Evolutionary conservation across 306 rosid genomes (phyloP).

Genomic region (Quercus variabilis): DNA sequence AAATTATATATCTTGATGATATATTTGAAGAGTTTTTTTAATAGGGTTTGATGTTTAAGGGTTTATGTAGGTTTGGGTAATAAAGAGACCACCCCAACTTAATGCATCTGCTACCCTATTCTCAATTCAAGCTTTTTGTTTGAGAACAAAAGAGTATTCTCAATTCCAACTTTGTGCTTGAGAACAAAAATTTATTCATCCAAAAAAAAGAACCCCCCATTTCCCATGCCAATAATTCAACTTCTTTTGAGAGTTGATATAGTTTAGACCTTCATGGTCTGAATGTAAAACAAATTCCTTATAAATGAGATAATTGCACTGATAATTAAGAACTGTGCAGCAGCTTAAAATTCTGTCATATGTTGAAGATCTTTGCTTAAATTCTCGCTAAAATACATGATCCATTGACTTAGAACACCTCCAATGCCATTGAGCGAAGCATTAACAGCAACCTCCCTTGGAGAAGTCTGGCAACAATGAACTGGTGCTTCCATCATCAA

Average conservation of each 20-base stretch:
- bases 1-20: too few relatives aligned
- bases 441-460: neutral
- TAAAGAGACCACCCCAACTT: neutral
- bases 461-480: neutral
- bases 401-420: neutral
- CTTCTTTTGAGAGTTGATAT: neutral
- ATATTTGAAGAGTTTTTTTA: too few relatives aligned
- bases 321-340: neutral
- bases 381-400: neutral
- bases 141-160: neutral
- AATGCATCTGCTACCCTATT: neutral
- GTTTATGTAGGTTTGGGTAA: neutral
- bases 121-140: neutral
- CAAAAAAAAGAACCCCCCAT: neutral
- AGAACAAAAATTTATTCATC: neutral
- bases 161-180: too few relatives aligned
- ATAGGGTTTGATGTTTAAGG: too few relatives aligned
- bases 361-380: neutral
- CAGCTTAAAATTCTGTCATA: neutral
- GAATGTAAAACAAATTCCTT: neutral
- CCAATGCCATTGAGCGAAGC: neutral
- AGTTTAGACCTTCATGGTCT: neutral
- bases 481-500: neutral
- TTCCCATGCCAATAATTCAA: neutral
- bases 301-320: neutral